These are phyloP conservation scores for Venturiaceae sp. DNA, from an alignment of 2,329 filamentous ascomycete species.

Conservation along the genomic window DNA sequence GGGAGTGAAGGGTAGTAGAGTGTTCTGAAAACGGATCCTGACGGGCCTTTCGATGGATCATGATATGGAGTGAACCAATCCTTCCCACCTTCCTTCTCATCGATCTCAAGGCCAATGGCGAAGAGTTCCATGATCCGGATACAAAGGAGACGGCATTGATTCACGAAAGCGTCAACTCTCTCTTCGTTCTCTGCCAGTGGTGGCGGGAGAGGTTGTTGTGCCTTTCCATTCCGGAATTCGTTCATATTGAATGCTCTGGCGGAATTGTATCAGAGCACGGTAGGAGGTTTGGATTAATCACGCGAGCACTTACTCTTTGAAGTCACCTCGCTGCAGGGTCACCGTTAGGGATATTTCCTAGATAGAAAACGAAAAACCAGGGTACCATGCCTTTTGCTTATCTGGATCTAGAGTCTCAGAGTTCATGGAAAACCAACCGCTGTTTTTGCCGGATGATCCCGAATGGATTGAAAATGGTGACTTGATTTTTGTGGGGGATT, in stretches of 20 bases:
- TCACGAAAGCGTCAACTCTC: slow-evolving; percentile 57
- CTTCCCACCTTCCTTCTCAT: slow-evolving; percentile 22
- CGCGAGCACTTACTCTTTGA: slow-evolving; percentile 61
- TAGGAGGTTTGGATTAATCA: slow-evolving; percentile 6
- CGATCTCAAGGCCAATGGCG: slow-evolving; percentile 59
- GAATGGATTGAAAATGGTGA: slow-evolving; percentile 62
- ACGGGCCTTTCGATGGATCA: slow-evolving; percentile 37
- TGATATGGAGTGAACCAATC: slow-evolving; percentile 55
- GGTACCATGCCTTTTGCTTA: slow-evolving; percentile 56
- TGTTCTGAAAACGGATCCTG: slow-evolving; percentile 40
- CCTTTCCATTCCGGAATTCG: slow-evolving; percentile 57
- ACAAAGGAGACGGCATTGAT: slow-evolving; percentile 63
- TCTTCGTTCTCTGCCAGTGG: slow-evolving; percentile 50
- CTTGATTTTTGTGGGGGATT: slow-evolving; percentile 61
- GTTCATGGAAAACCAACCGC: slow-evolving; percentile 83
- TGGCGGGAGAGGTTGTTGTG: slow-evolving; percentile 67
- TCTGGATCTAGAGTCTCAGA: slow-evolving; percentile 79
- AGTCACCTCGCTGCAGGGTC: slow-evolving; percentile 57
- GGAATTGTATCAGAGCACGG: slow-evolving; percentile 1
- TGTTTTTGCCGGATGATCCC: slow-evolving; percentile 54
- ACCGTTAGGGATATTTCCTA: background rate
- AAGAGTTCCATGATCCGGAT: slow-evolving; percentile 66
- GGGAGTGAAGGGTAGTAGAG: slow-evolving; percentile 46
- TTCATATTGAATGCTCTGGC: slow-evolving; percentile 84
- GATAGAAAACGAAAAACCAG: background rate